Percentiles rank a stretch among this genome's conserved stretches.
These are phyloP conservation scores for Aquilaria malaccensis DNA, from an alignment of 345 rosid genomes.

Conservation along the genomic window DNA sequence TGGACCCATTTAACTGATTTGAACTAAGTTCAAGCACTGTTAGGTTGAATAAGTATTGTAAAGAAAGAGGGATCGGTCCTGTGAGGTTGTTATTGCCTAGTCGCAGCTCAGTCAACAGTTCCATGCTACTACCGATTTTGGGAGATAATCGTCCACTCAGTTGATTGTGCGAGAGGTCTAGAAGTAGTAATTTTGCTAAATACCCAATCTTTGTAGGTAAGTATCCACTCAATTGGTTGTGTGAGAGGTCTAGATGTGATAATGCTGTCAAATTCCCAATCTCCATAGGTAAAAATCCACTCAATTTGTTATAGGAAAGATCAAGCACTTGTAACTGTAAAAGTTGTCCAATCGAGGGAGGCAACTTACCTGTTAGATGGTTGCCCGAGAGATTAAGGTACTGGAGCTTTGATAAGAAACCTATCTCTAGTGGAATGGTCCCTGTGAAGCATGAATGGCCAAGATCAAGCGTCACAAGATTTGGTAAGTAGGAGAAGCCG, in stretches of 20 bases:
- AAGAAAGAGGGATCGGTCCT: no score
- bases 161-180: not conserved
- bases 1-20: no score
- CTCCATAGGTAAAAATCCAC: not conserved
- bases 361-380: not conserved
- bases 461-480: not conserved
- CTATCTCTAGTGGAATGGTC: not conserved
- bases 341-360: not conserved
- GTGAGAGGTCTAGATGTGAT: not conserved
- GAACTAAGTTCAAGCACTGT: no score
- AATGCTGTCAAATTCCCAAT: not conserved
- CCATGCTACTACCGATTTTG: not conserved
- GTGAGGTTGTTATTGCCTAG: no score
- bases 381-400: not conserved
- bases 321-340: not conserved
- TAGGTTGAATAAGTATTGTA: no score
- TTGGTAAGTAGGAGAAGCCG: no score
- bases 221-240: conserved; percentile 3
- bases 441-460: not conserved
- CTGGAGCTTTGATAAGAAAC: not conserved
- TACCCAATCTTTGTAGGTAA: conserved; percentile 1
- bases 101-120: no score
- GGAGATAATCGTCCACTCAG: not conserved
- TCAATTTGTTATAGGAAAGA: not conserved
- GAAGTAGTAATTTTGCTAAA: not conserved